Evolutionary conservation across 768 basidiomycete species (phyloP), one percentile per base, ranked within the genome.

Genomic region (Porpolomopsis calyptriformis): DNA sequence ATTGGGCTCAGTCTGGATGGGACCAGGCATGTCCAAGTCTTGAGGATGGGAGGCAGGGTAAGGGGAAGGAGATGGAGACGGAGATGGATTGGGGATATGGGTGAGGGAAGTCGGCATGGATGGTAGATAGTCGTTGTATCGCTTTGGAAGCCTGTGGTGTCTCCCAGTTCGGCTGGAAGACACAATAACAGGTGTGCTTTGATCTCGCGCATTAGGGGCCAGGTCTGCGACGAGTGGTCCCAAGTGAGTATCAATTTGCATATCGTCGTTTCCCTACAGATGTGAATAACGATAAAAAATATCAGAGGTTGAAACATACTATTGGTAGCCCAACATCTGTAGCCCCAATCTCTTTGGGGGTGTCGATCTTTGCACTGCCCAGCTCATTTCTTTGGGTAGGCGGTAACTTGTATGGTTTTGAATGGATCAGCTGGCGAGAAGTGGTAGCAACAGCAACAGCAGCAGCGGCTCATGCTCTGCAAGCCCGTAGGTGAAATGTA

Each of bases 41-140:
- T 14, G 58, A 59, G 1, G 53, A 53, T 4, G 52, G n/a, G 2
- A 56, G 0, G 20, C 58, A 62, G 0, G 63, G 49, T 0, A 48
- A 3, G 5, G 63, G 46, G 0, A 62, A 38, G 0, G 40, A 40
- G 7, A 9, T 7, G 18, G 40, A 9, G 9, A 7, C 10, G 40
- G 40, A 63, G 16, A 4, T 59, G 34, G 0, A 9, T 8, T 51
- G 53, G 55, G 0, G 53, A 43, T 1, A 40, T 56, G 14, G 60
- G 60, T 52, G 60, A 57, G 0, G 56, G 19, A 24, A 60, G 55
- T 2, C 29, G 46, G 3, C 20, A 31, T 18, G 23, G 34, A 27
- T 49, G 48, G 3, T 19, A 44, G 4, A 45, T 29, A 31, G 25
- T 29, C 39, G 4, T 14, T 7, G 18, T 23, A 47, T 25, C 25